These are phyloP conservation scores for Trypanosoma boissoni DNA, from an alignment of 208 protist species.

Conservation along the genomic window DNA sequence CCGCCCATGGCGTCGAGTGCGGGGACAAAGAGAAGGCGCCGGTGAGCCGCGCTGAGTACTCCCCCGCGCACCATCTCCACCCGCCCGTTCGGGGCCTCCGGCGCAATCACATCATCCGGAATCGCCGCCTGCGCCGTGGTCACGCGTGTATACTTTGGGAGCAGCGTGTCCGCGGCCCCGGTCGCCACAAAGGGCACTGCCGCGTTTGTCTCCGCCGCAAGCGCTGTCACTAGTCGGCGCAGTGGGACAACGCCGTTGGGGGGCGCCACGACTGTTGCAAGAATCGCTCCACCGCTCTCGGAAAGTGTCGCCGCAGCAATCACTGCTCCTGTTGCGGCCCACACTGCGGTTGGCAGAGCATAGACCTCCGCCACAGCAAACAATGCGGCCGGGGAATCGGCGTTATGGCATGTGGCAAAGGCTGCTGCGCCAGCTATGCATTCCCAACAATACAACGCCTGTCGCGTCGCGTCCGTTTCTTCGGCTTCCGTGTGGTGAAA, in stretches of 20 bases:
- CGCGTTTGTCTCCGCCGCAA: constrained; percentile 17
- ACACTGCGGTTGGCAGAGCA: constrained; percentile 17
- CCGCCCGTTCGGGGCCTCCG: neutral
- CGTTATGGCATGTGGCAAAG: constrained; percentile 15
- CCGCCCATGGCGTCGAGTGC: constrained; percentile 12
- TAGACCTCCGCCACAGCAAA: constrained; percentile 14
- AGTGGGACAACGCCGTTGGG: constrained; percentile 5
- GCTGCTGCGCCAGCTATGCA: constrained; percentile 30
- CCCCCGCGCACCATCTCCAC: constrained; percentile 25
- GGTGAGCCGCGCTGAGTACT: constrained; percentile 19
- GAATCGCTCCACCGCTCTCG: constrained; percentile 9
- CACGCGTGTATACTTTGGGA: constrained; percentile 20
- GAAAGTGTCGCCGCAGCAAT: constrained; percentile 3
- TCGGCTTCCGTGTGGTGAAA: no score
- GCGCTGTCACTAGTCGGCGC: constrained; percentile 17
- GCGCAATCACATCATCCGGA: constrained; percentile 1
- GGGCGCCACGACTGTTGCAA: constrained; percentile 12
- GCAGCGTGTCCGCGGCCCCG: constrained; percentile 15
- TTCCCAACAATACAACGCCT: constrained; percentile 34
- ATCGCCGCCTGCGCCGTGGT: constrained; percentile 8
- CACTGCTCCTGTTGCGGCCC: constrained; percentile 17
- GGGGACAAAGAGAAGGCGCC: constrained; percentile 19
- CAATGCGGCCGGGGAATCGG: constrained; percentile 5
- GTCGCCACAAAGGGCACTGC: constrained; percentile 18
- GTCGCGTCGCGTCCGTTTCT: no score